A percentile compares a stretch with the other conserved stretches of the same genome.
Conservation (phyloP, 1,139 yeast species). For the Geotrichum klebahnii region DNA sequence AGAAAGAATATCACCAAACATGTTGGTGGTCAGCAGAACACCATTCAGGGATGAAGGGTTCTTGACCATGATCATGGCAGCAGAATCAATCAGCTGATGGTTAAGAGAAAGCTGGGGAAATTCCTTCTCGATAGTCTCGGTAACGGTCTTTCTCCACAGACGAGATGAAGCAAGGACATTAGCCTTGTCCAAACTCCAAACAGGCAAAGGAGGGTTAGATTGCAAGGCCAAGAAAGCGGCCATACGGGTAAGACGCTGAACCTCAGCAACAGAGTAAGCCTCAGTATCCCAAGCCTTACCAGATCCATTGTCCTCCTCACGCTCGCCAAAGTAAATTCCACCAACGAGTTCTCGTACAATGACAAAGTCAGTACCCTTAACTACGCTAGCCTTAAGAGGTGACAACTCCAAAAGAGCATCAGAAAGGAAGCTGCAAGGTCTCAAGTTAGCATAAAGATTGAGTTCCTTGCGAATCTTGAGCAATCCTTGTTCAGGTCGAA, state of each 20-base stretch:
- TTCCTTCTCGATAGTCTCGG: conserved; percentile 74
- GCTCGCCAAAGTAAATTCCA: conserved; percentile 94
- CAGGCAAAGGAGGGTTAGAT: conserved; percentile 85
- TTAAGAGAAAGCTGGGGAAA: conserved; percentile 82
- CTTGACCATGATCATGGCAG: conserved; percentile 94
- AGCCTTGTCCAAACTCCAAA: conserved; percentile 96
- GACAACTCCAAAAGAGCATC: conserved; percentile 79
- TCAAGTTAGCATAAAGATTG: conserved; percentile 86
- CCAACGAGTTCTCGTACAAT: conserved; percentile 97
- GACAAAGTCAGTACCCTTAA: conserved; percentile 81
- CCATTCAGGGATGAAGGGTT: conserved; percentile 89
- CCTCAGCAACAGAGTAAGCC: conserved; percentile 83
- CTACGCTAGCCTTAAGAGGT: conserved; percentile 80
- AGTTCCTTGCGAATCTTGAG: conserved; percentile 90
- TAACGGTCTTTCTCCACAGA: conserved; percentile 92
- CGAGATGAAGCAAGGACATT: conserved; percentile 94
- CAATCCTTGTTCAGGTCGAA: conserved; percentile 96
- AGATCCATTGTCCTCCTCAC: conserved; percentile 83
- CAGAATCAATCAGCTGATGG: conserved; percentile 95
- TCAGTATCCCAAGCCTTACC: conserved; percentile 93
- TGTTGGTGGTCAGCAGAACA: conserved; percentile 83
- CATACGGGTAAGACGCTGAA: conserved; percentile 93
- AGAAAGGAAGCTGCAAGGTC: conserved; percentile 94
- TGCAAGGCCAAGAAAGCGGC: conserved; percentile 96
- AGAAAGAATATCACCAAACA: conserved; percentile 97